Conservation (phyloP, 2,329 filamentous ascomycete genomes). For the Penicillium sp. region DNA sequence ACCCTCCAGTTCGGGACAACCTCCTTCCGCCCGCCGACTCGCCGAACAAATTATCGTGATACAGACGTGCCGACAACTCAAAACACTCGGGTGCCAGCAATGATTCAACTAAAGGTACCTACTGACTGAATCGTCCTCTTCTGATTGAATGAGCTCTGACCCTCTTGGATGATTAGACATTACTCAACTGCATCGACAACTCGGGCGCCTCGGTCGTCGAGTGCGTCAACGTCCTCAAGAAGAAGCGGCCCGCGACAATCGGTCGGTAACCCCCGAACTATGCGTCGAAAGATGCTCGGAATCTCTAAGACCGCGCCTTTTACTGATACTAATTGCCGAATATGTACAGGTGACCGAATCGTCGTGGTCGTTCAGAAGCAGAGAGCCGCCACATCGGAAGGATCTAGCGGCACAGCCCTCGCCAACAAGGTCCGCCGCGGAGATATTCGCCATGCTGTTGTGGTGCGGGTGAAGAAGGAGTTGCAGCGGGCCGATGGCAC, state of each 20-base stretch:
- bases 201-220: slow-evolving; percentile 96
- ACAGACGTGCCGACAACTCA: slow-evolving; percentile 1
- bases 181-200: slow-evolving; percentile 99
- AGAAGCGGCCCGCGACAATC: slow-evolving; percentile 78
- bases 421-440: slow-evolving; percentile 93
- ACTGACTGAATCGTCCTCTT: not conserved
- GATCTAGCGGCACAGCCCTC: slow-evolving; percentile 64
- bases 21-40: slow-evolving; percentile 7
- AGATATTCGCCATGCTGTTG: slow-evolving; percentile 91
- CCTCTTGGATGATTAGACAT: slow-evolving; percentile 54
- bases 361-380: slow-evolving; percentile 98
- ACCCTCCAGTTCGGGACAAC: slow-evolving; percentile 17
- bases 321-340: not conserved
- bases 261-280: slow-evolving; percentile 52
- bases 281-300: not conserved
- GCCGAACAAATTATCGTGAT: slow-evolving; percentile 20
- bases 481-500: slow-evolving; percentile 81
- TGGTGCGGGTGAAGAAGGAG: slow-evolving; percentile 87
- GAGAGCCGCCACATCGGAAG: slow-evolving; percentile 66
- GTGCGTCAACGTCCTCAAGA: slow-evolving; percentile 86
- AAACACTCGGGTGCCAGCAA: slow-evolving; percentile 47
- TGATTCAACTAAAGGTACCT: slow-evolving; percentile 81
- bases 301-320: not conserved
- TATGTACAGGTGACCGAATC: slow-evolving; percentile 74
- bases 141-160: too few relatives aligned